These are phyloP conservation scores for Aaosphaeria pasadenensis DNA, from an alignment of 2,329 filamentous ascomycete genomes.

Conservation along the genomic window DNA sequence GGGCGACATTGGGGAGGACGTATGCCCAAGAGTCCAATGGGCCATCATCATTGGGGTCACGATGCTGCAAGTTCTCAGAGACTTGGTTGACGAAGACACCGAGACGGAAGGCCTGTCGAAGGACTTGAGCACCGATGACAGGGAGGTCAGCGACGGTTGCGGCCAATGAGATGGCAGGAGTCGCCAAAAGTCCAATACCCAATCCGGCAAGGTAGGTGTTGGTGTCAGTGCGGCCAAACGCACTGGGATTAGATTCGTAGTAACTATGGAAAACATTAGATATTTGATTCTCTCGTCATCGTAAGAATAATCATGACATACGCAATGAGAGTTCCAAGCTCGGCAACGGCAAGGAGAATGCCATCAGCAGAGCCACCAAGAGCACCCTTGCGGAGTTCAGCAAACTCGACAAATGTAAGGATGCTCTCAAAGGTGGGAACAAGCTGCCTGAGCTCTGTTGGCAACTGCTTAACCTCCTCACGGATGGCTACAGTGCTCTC, in stretches of 20 bases:
- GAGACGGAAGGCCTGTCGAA: neutral
- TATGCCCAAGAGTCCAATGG: slow-evolving; percentile 42
- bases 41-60: slow-evolving; percentile 11
- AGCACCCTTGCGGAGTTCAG: slow-evolving; percentile 27
- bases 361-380: slow-evolving; percentile 47
- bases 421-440: slow-evolving; percentile 41
- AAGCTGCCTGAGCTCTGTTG: slow-evolving; percentile 19
- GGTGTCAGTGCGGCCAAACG: slow-evolving; percentile 2
- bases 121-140: neutral
- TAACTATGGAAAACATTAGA: neutral
- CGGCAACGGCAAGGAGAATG: slow-evolving; percentile 38
- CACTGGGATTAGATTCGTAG: slow-evolving; percentile 2
- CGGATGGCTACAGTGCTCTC: slow-evolving; percentile 40
- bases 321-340: slow-evolving; percentile 47
- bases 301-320: slow-evolving; percentile 18
- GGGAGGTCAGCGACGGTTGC: slow-evolving; percentile 7
- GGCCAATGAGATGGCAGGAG: slow-evolving; percentile 44
- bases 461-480: slow-evolving; percentile 38
- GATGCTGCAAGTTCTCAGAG: slow-evolving; percentile 36
- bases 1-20: slow-evolving; percentile 35
- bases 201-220: slow-evolving; percentile 25
- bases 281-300: no score
- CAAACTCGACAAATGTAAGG: slow-evolving; percentile 30
- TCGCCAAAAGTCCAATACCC: slow-evolving; percentile 46
- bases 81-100: neutral